phyloP scores from a whole-genome alignment of 2,329 filamentous ascomycete genomes.

The Penicillium hordei region DNA sequence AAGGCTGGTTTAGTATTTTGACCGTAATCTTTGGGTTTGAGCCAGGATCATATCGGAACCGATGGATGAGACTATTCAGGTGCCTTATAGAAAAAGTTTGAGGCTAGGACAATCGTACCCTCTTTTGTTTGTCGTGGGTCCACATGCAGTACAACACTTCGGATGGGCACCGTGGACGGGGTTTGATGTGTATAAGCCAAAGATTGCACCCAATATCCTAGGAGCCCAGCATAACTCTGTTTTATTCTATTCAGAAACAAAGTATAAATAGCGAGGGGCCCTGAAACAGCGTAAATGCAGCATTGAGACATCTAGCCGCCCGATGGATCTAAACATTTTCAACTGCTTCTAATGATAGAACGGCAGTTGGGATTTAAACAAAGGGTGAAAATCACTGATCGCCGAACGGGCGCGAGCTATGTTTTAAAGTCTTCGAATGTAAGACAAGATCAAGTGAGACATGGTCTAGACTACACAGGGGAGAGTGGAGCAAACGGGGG shows the following conservation, averaged over 20 bases:
- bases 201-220: neutral
- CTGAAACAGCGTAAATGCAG: neutral
- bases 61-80: conserved; percentile 16
- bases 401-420: neutral
- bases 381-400: neutral
- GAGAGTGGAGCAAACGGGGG: conserved; percentile 7
- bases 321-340: neutral
- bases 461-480: neutral
- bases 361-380: neutral
- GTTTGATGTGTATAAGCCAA: neutral
- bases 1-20: conserved; percentile 1
- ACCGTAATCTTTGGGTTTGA: conserved; percentile 10
- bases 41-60: conserved; percentile 20
- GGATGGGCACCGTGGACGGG: too few relatives aligned
- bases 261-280: neutral
- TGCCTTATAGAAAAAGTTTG: conserved; percentile 18
- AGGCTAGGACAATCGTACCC: conserved; percentile 14
- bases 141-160: conserved; percentile 10
- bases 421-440: neutral
- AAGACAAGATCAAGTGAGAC: conserved; percentile 5
- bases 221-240: neutral
- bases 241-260: neutral
- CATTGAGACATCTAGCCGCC: neutral
- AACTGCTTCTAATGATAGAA: conserved; percentile 2
- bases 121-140: conserved; percentile 9